These are phyloP conservation scores for Nakaseomyces glabratus DNA, from an alignment of 1,139 yeast species.

Conservation along the genomic window DNA sequence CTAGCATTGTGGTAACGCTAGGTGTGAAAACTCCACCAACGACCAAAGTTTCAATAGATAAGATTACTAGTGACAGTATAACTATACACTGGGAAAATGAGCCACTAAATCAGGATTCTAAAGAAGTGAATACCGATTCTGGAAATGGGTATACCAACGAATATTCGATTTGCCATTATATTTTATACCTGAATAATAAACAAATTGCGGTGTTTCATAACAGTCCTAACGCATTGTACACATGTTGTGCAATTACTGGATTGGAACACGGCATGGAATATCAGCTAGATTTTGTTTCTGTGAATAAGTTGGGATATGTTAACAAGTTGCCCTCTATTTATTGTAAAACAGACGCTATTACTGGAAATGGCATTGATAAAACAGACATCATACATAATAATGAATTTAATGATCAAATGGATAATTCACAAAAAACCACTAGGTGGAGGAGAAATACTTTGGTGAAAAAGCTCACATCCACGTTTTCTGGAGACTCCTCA, in stretches of 20 bases:
- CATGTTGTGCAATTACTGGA: constrained; percentile 38
- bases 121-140: constrained; percentile 3
- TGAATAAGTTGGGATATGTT: constrained; percentile 39
- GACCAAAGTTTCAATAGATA: constrained; percentile 48
- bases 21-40: constrained; percentile 50
- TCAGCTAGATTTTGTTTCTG: constrained; percentile 49
- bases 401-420: no score
- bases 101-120: constrained; percentile 12
- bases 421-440: no score
- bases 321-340: constrained; percentile 40
- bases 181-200: constrained; percentile 25
- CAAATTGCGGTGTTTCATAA: constrained; percentile 29
- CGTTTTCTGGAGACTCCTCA: no score
- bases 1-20: constrained; percentile 40
- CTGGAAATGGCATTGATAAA: no score
- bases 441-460: constrained; percentile 15
- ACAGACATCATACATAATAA: no score
- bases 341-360: constrained; percentile 38
- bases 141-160: constrained; percentile 1
- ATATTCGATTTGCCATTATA: constrained; percentile 21
- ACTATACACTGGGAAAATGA: constrained; percentile 50
- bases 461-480: constrained; percentile 3
- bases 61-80: constrained; percentile 41
- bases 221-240: constrained; percentile 23
- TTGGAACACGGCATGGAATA: constrained; percentile 42